Evolutionary conservation across 129 eudicot species (phyloP), one percentile per base, ranked within the genome.

Genomic region (Silybum marianum): DNA sequence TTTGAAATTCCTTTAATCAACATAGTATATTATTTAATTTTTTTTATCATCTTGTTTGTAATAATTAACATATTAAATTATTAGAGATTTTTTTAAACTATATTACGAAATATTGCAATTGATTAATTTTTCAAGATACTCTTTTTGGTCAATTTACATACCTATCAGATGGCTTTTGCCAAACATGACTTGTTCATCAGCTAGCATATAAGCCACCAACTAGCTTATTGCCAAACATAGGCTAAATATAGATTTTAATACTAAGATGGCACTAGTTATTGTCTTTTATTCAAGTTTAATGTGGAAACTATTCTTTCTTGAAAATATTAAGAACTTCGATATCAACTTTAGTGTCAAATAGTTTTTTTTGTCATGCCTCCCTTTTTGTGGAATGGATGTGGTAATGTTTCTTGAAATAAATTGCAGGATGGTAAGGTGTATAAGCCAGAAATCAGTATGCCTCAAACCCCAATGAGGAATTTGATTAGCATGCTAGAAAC

Each of bases 401-500:
- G 21, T 51, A 66, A 65, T 40, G 16, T 13, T 13, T 77, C 36
- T 66, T 72, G 75, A 42, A 44, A 25, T 78, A 19, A 19, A 54
- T 58, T 54, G 72, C 83, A 80, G 83, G 83, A 71, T 26, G 3
- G 6, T 51, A 32, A 7, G 58, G 48, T 30, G 36, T 32, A 70
- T 51, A 70, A 28, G 26, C 60, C 32, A 51, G 83, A 22, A 54
- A 71, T 54, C 71, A 54, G 74, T 32, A 54, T 21, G n/a, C 24
- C 58, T 24, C 39, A 67, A 1, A 7, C 46, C 42, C 11, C 22
- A 2, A 71, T 69, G 69, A 32, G 51, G 69, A 25, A 44, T 10
- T 24, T 69, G 66, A 78, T 69, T 78, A 4, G 69, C 75, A 69
- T 80, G 71, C 40, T 71, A 73, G 63, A 80, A 60, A 60, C 46